phyloP scores from a whole-genome alignment of 1,284 basidiomycete species.

The Trichosporon inkin region DNA sequence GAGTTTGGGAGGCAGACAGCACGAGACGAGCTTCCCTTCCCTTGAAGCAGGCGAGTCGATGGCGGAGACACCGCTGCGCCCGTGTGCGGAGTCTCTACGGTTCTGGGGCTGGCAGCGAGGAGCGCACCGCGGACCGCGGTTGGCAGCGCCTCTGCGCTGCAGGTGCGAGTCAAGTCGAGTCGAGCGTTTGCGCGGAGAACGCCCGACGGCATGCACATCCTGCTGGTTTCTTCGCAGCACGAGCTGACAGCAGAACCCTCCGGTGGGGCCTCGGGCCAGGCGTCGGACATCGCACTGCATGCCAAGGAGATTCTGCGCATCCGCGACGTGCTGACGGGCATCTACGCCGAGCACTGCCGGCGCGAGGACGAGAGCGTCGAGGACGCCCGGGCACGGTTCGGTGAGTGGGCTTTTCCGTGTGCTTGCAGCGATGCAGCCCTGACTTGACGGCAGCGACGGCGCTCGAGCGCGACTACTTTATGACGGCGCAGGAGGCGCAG shows the following conservation, averaged over 20 bases:
- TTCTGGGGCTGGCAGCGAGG: too few species aligned
- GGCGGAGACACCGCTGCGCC: too few species aligned
- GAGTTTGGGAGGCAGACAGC: too few species aligned
- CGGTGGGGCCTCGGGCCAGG: constrained; percentile 86
- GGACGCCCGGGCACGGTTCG: constrained; percentile 68
- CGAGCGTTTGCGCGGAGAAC: too few species aligned
- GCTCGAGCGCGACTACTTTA: constrained; percentile 87
- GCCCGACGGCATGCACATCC: too few species aligned
- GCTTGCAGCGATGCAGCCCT: not conserved
- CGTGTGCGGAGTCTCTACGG: too few species aligned
- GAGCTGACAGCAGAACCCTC: constrained; percentile 67
- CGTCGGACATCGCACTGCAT: constrained; percentile 88
- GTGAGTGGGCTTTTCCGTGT: constrained; percentile 52
- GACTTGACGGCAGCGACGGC: constrained; percentile 59
- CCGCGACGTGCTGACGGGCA: constrained; percentile 70
- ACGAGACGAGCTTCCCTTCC: too few species aligned
- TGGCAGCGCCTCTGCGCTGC: too few species aligned
- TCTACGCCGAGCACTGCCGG: constrained; percentile 65
- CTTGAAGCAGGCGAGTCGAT: too few species aligned
- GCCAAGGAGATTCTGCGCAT: constrained; percentile 88
- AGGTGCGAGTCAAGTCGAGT: too few species aligned
- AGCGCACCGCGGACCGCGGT: too few species aligned
- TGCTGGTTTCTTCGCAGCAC: too few species aligned
- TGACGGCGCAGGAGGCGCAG: constrained; percentile 82
- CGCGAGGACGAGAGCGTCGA: constrained; percentile 62